Conservation (phyloP, 164 flowering plant species). For the Liquidambar formosana region DNA sequence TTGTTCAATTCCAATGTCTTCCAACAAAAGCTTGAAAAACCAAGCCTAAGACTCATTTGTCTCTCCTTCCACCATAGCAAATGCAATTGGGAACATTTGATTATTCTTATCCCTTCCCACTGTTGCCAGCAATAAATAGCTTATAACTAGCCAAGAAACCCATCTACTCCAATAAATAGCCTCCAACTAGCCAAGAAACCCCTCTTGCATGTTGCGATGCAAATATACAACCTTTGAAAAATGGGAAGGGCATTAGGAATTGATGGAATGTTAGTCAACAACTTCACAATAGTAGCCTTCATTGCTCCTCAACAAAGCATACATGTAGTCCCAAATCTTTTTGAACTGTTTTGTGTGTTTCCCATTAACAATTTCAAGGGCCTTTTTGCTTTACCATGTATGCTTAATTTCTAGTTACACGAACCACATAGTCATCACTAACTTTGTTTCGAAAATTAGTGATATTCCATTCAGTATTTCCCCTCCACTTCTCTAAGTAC, state of each 20-base stretch:
- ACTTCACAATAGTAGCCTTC: too few relatives aligned
- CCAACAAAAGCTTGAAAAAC: too few relatives aligned
- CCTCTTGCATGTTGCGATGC: neutral
- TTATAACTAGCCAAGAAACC: neutral
- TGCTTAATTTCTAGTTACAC: too few relatives aligned
- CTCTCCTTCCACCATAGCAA: slow-evolving; percentile 1
- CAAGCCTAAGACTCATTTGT: neutral
- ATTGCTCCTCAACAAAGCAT: too few relatives aligned
- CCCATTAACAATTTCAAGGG: neutral
- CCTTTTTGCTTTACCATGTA: neutral
- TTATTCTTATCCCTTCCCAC: slow-evolving; percentile 12
- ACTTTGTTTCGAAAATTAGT: too few relatives aligned
- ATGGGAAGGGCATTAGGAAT: neutral
- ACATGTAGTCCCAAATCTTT: too few relatives aligned
- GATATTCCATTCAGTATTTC: too few relatives aligned
- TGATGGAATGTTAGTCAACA: neutral
- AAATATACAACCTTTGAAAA: neutral
- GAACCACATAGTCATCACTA: too few relatives aligned
- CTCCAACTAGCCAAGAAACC: slow-evolving; percentile 5
- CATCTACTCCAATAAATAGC: slow-evolving; percentile 10
- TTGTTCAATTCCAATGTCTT: too few relatives aligned
- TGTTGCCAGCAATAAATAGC: slow-evolving; percentile 1
- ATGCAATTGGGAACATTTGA: slow-evolving; percentile 5
- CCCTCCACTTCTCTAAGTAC: too few relatives aligned
- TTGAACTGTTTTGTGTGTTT: too few relatives aligned